Conservation (phyloP, 1,284 basidiomycete genomes). For the Moesziomyces aphidis region DNA sequence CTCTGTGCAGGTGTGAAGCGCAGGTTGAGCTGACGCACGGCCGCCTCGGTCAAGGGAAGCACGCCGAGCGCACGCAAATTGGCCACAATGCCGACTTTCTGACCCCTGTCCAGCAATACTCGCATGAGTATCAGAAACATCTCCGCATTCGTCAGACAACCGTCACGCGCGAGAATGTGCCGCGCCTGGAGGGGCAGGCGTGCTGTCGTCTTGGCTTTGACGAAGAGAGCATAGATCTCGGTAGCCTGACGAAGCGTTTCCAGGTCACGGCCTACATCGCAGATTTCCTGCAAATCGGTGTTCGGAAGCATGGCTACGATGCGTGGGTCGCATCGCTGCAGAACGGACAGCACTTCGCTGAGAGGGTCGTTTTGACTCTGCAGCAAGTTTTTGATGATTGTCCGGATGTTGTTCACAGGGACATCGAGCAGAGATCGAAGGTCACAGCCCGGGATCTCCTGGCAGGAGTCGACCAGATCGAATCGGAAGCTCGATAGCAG, state of each 20-base stretch:
- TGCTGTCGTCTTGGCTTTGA: slow-evolving; percentile 31
- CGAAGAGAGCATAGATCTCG: slow-evolving; percentile 18
- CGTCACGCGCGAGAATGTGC: slow-evolving; percentile 26
- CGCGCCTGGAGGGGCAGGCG: slow-evolving; percentile 1
- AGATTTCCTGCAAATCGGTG: slow-evolving; percentile 25
- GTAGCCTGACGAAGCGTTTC: slow-evolving; percentile 2
- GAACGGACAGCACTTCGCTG: slow-evolving; percentile 7
- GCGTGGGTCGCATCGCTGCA: slow-evolving; percentile 33
- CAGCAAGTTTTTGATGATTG: slow-evolving; percentile 18
- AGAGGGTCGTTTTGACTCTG: slow-evolving; percentile 16
- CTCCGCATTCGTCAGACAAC: slow-evolving; percentile 20
- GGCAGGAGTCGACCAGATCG: slow-evolving; percentile 20
- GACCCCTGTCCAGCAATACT: slow-evolving; percentile 4
- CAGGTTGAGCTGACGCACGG: slow-evolving; percentile 23
- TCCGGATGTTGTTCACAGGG: slow-evolving; percentile 24
- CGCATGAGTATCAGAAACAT: slow-evolving; percentile 19
- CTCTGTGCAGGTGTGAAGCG: slow-evolving; percentile 13
- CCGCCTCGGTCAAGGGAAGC: slow-evolving; percentile 19
- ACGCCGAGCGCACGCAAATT: slow-evolving; percentile 27
- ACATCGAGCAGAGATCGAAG: slow-evolving; percentile 11
- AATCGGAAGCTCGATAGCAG: slow-evolving; percentile 31
- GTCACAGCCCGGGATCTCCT: background rate
- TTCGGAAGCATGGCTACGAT: slow-evolving; percentile 29
- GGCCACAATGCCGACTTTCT: slow-evolving; percentile 11
- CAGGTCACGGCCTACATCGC: slow-evolving; percentile 11